Evolutionary conservation across 1,284 basidiomycete genomes (phyloP).

Genomic region (Cryptococcus sp.): DNA sequence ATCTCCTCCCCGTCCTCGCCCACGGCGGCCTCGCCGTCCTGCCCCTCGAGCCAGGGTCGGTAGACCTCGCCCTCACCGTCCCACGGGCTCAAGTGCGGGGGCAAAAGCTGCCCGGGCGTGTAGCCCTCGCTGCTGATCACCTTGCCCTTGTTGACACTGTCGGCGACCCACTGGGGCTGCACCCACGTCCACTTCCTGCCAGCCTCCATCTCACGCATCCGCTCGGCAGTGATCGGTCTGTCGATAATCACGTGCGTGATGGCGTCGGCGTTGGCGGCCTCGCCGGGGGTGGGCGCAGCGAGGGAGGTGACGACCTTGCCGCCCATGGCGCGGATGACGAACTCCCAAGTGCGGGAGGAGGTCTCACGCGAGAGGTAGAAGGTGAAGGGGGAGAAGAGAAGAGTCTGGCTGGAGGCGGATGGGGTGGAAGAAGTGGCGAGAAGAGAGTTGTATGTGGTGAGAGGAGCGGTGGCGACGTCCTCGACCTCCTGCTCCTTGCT

Average conservation of each 20-base stretch:
- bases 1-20: constrained; percentile 41
- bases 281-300: constrained; percentile 62
- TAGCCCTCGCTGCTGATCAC: constrained; percentile 84
- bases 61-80: constrained; percentile 64
- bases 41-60: constrained; percentile 57
- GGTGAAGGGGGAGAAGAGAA: constrained; percentile 79
- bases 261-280: constrained; percentile 58
- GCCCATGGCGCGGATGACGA: constrained; percentile 87
- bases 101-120: constrained; percentile 78
- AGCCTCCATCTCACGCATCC: constrained; percentile 61
- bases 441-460: constrained; percentile 77
- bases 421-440: constrained; percentile 50
- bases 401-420: constrained; percentile 54
- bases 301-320: constrained; percentile 78
- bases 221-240: constrained; percentile 62
- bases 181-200: constrained; percentile 76
- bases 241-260: constrained; percentile 98
- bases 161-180: constrained; percentile 98
- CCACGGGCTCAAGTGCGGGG: constrained; percentile 96
- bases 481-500: constrained; percentile 58
- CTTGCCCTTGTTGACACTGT: constrained; percentile 85
- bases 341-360: constrained; percentile 89
- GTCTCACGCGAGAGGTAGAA: constrained; percentile 96
- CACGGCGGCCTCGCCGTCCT: constrained; percentile 51
- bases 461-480: constrained; percentile 53